phyloP scores from a whole-genome alignment of 305 asterid genomes.

The Salvia sclarea region DNA sequence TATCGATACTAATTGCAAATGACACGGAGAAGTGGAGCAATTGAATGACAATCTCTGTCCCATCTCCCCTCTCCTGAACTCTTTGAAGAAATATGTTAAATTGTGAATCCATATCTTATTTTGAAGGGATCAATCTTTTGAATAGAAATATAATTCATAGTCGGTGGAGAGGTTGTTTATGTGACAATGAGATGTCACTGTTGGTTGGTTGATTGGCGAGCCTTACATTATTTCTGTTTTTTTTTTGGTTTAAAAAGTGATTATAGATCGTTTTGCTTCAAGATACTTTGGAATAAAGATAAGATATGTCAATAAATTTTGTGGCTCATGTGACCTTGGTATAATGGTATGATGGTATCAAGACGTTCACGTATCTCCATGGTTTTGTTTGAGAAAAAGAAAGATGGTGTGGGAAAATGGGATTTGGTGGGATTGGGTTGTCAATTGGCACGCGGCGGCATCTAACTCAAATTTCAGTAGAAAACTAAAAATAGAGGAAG shows the following conservation, averaged over 20 bases:
- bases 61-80: too few relatives aligned
- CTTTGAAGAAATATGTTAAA: too few relatives aligned
- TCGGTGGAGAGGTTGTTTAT: not conserved
- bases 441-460: not conserved
- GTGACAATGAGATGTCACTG: not conserved
- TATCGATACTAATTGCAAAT: too few relatives aligned
- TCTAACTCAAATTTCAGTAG: not conserved
- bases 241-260: not conserved
- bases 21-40: too few relatives aligned
- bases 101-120: too few relatives aligned
- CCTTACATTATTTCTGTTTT: not conserved
- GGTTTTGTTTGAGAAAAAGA: not conserved
- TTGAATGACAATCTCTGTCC: too few relatives aligned
- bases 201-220: not conserved
- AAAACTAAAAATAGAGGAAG: not conserved
- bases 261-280: not conserved
- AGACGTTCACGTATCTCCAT: not conserved
- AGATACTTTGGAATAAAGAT: not conserved
- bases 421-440: not conserved
- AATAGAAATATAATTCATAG: too few relatives aligned
- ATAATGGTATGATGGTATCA: too few relatives aligned
- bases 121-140: too few relatives aligned
- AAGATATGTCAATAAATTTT: not conserved
- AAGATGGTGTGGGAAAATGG: not conserved
- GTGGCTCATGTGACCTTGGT: too few relatives aligned